Evolutionary conservation across 1,284 basidiomycete genomes (phyloP).

Genomic region (Mycena citricolor): DNA sequence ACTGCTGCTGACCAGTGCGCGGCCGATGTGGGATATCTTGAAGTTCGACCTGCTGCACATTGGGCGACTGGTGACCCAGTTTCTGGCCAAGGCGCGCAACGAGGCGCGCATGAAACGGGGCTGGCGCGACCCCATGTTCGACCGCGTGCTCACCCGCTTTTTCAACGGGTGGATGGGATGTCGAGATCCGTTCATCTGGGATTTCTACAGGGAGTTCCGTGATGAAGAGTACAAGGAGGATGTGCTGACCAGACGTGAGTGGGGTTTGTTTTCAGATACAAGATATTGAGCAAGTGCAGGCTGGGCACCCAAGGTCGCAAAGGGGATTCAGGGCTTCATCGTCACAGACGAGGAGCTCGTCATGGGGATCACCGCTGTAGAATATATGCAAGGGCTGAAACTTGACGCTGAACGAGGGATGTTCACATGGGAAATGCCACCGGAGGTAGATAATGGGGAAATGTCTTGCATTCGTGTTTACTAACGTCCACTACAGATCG

Average conservation of each 20-base stretch:
- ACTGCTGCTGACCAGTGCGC: slow-evolving; percentile 35
- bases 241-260: slow-evolving; percentile 37
- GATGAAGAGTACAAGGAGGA: slow-evolving; percentile 43
- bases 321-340: slow-evolving; percentile 42
- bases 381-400: slow-evolving; percentile 30
- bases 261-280: background rate
- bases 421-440: slow-evolving; percentile 11
- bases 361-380: slow-evolving; percentile 34
- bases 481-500: no score
- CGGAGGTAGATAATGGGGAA: no score
- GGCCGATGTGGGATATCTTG: slow-evolving; percentile 39
- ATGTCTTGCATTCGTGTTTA: no score
- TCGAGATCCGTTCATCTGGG: slow-evolving; percentile 35
- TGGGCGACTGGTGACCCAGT: slow-evolving; percentile 34
- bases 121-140: slow-evolving; percentile 41
- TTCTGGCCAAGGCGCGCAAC: slow-evolving; percentile 35
- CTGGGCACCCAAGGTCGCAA: slow-evolving; percentile 40
- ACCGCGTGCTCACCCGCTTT: slow-evolving; percentile 40
- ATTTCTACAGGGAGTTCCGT: slow-evolving; percentile 39
- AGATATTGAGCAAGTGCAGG: no score
- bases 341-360: slow-evolving; percentile 38
- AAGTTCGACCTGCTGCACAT: slow-evolving; percentile 43
- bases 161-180: slow-evolving; percentile 42
- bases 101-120: slow-evolving; percentile 16
- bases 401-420: slow-evolving; percentile 4